Percentiles rank a stretch among this genome's conserved stretches.
Conservation (phyloP, 495 filamentous ascomycete species). For the Letharia lupina region DNA sequence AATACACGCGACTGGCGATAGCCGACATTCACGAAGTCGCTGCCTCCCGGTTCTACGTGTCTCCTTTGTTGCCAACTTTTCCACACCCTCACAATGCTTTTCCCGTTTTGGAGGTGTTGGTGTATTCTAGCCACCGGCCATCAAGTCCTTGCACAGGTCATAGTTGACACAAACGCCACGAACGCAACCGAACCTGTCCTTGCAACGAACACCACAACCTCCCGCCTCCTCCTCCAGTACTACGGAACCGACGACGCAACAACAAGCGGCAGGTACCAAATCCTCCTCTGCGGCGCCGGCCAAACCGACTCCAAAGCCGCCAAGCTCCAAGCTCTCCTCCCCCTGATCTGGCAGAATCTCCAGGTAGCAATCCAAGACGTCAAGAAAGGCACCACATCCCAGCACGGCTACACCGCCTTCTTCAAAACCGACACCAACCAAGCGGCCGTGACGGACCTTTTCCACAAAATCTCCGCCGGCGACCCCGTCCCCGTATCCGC, state of each 20-base stretch:
- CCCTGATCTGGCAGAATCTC: background rate
- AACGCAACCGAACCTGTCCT: background rate
- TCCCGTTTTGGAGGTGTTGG: background rate
- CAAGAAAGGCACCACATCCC: background rate
- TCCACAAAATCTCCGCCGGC: background rate
- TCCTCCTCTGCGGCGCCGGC: slow-evolving; percentile 3
- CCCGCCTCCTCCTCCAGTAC: background rate
- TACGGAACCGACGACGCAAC: background rate
- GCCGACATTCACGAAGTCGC: background rate
- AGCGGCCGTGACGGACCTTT: background rate
- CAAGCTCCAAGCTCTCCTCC: slow-evolving; percentile 2
- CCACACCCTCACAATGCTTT: background rate
- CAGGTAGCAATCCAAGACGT: background rate
- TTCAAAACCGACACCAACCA: slow-evolving; percentile 4
- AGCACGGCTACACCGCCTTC: slow-evolving; percentile 4
- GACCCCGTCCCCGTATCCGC: background rate
- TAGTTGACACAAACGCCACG: background rate
- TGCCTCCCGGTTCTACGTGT: background rate
- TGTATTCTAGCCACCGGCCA: background rate
- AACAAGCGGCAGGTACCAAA: background rate
- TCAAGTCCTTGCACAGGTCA: background rate
- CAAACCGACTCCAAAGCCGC: background rate
- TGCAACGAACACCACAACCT: background rate
- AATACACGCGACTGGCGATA: background rate
- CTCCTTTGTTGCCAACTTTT: background rate